Evolutionary conservation across 768 basidiomycete genomes (phyloP).

Genomic region (Lentinula detonsa): DNA sequence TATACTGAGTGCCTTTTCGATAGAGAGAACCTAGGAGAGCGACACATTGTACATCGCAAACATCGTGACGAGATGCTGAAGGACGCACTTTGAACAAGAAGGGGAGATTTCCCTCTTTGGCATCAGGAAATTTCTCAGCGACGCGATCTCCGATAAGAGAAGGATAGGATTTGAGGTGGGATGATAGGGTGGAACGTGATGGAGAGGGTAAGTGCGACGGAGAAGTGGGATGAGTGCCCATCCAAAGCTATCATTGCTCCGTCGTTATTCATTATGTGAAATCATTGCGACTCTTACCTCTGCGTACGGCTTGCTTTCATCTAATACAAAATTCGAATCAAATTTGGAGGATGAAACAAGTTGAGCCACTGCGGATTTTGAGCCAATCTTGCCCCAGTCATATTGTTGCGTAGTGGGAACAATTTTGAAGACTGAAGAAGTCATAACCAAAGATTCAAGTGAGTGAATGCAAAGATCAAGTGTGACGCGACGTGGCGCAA

Average conservation of each 20-base stretch:
- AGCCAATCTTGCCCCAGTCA: conserved; percentile 91
- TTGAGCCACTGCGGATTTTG: conserved; percentile 80
- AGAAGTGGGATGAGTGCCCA: conserved; percentile 89
- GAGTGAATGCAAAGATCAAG: neutral
- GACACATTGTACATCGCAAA: neutral
- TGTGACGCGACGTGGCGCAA: neutral
- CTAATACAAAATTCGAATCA: conserved; percentile 53
- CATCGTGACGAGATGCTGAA: neutral
- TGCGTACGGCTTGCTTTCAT: conserved; percentile 78
- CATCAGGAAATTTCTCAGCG: conserved; percentile 42
- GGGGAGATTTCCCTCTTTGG: conserved; percentile 65
- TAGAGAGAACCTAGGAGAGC: conserved; percentile 57
- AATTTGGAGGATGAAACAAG: conserved; percentile 59
- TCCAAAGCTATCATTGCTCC: conserved; percentile 72
- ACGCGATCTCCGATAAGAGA: conserved; percentile 62
- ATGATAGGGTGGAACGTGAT: conserved; percentile 41
- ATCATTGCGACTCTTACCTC: conserved; percentile 57
- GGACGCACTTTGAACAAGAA: conserved; percentile 69
- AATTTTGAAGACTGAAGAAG: conserved; percentile 66
- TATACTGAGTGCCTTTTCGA: conserved; percentile 84
- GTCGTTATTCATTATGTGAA: neutral
- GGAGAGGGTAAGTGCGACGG: conserved; percentile 53
- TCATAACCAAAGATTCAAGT: neutral
- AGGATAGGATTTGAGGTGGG: conserved; percentile 61
- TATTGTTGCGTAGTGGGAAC: conserved; percentile 83